Base-by-base conservation (phyloP, 1,284 basidiomycete genomes). In the Sporisorium iseilematis-ciliati region DNA sequence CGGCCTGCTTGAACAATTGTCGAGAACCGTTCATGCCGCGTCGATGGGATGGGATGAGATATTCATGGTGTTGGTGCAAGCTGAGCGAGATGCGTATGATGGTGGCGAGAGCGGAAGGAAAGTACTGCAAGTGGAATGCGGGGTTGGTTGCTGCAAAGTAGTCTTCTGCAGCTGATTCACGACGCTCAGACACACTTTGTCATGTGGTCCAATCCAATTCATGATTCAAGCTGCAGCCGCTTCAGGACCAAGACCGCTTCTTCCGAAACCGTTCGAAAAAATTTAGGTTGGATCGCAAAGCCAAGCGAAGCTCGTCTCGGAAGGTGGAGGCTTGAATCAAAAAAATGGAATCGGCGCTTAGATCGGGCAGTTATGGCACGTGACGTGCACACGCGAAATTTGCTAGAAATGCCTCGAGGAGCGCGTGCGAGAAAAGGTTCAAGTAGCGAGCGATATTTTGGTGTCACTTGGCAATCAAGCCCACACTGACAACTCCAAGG, bases 1-100 rank as follows among this genome's bases (percentile, higher is more conserved):
- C 43, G 58, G 58, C 58, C 40, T 35, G 33, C 6, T 51, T 59
- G 41, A 52, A 42, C 25, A 65, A 31, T 20, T 41, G 55, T 53
- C 42, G 64, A 45, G 48, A 35, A 40, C 42, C 33, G 55, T 55
- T 71, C 68, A 71, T 71, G 55, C n/a, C 52, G 56, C 55, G 50
- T 26, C 48, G 41, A 40, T 25, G 20, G 18, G 41, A 12, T 23
- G 35, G 35, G 4, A 18, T 25, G 46, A 38, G 20, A 35, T 12
- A 18, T n/a, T 41, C 63, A 71, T 71, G 57, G 50, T 53, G 52
- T 21, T 11, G 1, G 6, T 18, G n/a, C 33, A 35, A n/a, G 21
- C n/a, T 18, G 23, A 16, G 31, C 10, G 46, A 21, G 20, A 54
- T 52, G 25, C 5, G 18, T 10, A 5, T 40, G 55, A 43, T 56